Percentiles rank a stretch among this genome's conserved stretches.
These are phyloP conservation scores for Sugiyamaella castrensis DNA, from an alignment of 1,139 yeast genomes.

Conservation along the genomic window DNA sequence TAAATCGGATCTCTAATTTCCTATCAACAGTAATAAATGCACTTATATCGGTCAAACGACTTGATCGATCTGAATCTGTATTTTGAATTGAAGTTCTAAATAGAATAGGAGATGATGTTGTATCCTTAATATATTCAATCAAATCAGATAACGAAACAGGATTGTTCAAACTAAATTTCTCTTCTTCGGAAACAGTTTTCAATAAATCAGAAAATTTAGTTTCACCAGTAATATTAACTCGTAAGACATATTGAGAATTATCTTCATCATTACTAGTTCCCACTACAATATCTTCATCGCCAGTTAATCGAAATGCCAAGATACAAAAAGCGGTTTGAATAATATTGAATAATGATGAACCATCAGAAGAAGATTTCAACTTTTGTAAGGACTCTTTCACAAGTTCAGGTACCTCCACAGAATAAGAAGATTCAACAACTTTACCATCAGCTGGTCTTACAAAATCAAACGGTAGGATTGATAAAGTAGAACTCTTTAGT, in stretches of 20 bases:
- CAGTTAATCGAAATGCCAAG: constrained; percentile 75
- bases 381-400: constrained; percentile 21
- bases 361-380: constrained; percentile 14
- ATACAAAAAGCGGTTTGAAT: constrained; percentile 71
- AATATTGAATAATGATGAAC: constrained; percentile 42
- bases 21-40: constrained; percentile 42
- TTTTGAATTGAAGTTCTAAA: constrained; percentile 57
- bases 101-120: constrained; percentile 37
- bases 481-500: constrained; percentile 77
- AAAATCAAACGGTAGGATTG: constrained; percentile 85
- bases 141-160: constrained; percentile 53
- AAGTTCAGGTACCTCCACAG: constrained; percentile 40
- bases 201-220: constrained; percentile 53
- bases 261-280: constrained; percentile 53
- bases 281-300: constrained; percentile 90
- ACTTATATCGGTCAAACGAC: constrained; percentile 61
- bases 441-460: constrained; percentile 73
- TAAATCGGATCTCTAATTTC: constrained; percentile 55
- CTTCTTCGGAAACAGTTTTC: constrained; percentile 45
- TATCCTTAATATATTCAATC: constrained; percentile 51
- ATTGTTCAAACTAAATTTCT: constrained; percentile 40
- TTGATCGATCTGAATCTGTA: constrained; percentile 1
- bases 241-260: constrained; percentile 50
- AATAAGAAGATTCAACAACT: constrained; percentile 59
- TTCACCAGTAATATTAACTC: constrained; percentile 50